phyloP scores from a whole-genome alignment of 2,329 filamentous ascomycete genomes.

The Rhinocladiella similis region DNA sequence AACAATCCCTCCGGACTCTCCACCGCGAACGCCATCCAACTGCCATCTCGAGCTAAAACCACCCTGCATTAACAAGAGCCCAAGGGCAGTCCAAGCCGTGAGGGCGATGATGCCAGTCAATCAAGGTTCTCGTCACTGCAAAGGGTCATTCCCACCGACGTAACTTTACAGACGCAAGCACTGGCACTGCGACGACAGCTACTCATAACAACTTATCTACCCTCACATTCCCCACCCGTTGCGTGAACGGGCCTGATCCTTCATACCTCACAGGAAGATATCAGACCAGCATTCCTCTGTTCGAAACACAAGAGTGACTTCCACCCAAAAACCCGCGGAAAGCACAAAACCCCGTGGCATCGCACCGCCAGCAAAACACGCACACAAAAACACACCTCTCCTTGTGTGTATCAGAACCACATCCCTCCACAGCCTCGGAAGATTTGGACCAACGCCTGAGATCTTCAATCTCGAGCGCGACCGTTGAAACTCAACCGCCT shows the following conservation, averaged over 20 bases:
- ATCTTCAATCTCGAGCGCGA: slow-evolving; percentile 3
- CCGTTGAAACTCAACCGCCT: slow-evolving; percentile 6
- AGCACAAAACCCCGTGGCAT: background rate
- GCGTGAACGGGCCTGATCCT: slow-evolving; percentile 8
- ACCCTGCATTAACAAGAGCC: slow-evolving; percentile 16
- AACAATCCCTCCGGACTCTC: slow-evolving; percentile 10
- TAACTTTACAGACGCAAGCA: slow-evolving; percentile 12
- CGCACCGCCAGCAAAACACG: background rate
- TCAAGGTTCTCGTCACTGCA: slow-evolving; percentile 7
- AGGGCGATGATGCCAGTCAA: slow-evolving; percentile 20
- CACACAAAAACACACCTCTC: too few species aligned
- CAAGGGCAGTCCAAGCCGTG: slow-evolving; percentile 4
- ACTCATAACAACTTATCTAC: slow-evolving; percentile 24
- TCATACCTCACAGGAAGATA: slow-evolving; percentile 6
- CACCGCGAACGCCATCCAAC: slow-evolving; percentile 15
- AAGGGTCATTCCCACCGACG: slow-evolving; percentile 24
- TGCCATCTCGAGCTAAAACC: slow-evolving; percentile 12
- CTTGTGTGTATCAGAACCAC: too few species aligned
- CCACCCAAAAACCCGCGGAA: background rate
- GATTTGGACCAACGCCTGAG: background rate
- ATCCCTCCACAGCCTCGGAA: background rate
- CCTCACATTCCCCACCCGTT: slow-evolving; percentile 22
- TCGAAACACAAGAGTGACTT: slow-evolving; percentile 5
- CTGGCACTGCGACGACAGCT: background rate
- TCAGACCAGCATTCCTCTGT: slow-evolving; percentile 14